Base-by-base conservation (phyloP, 768 basidiomycete species). In the Lactifluus piperatus region DNA sequence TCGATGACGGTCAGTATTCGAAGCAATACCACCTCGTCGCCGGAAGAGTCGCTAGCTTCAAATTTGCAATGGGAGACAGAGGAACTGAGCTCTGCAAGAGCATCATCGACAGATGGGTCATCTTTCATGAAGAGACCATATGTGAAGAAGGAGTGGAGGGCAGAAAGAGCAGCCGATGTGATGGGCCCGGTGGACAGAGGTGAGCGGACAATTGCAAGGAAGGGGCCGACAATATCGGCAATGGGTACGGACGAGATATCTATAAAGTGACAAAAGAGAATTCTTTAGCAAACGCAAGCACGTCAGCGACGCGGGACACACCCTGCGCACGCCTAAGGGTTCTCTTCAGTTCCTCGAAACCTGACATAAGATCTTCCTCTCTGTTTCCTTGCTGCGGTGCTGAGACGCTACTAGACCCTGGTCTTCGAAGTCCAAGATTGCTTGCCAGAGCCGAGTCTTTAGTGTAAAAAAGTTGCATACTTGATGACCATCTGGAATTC, bases 11-110 rank as follows among this genome's bases (percentile, higher is more conserved):
- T 81, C 77, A 98, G 83, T 59, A 98, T 93, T 71, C 85, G 90
- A 63, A 95, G 79, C 7, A 98, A 77, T 9, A 97, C 94, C 8
- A 97, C 89, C 71, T 99, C 97, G 72, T 99, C 97, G 5, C 92
- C 90, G n/a, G 94, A 92, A 2, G 91, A 91, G 69, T 97, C 94
- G 67, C 91, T 95, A 4, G 91, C 91, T 73, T 98, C 95, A 68
- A 99, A 99, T 74, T 95, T 94, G 79, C 95, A 97, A 68, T 92
- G 91, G 5, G 95, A 92, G 13, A 94, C 82, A 0, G 95, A 85
- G 60, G 81, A 86, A 70, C 94, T 94, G 58, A 97, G 79, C 62
- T 92, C 90, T 18, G 84, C 77, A 52, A 98, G 79, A 5, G 88
- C 87, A 54, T 74, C 69, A 63, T 85, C 79, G 61, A 94, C 72